A percentile compares a stretch with the other conserved stretches of the same genome.
Evolutionary conservation across 805 yeast species (phyloP).

Genomic region (Candida maris): DNA sequence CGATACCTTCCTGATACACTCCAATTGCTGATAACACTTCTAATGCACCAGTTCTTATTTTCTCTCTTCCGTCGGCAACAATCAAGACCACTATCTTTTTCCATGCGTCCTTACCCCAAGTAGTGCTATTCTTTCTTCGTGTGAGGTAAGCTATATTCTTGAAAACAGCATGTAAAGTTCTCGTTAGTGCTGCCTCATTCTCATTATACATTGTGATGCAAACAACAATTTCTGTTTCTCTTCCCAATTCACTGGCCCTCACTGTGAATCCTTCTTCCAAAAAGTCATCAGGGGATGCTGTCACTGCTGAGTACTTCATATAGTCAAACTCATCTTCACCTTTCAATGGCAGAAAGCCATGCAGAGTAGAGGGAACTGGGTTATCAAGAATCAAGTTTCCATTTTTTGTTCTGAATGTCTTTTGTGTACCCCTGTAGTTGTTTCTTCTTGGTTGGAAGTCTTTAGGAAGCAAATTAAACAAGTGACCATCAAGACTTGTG

Average conservation of each 20-base stretch:
- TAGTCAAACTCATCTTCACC: constrained; percentile 91
- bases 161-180: constrained; percentile 94
- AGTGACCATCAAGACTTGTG: constrained; percentile 28
- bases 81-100: constrained; percentile 90
- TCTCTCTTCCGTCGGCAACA: constrained; percentile 92
- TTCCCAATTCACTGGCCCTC: constrained; percentile 78
- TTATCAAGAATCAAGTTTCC: constrained; percentile 90
- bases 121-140: constrained; percentile 71
- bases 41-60: constrained; percentile 77
- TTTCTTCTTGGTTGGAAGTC: constrained; percentile 37
- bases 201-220: constrained; percentile 98
- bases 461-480: constrained; percentile 29
- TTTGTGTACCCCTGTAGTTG: constrained; percentile 35
- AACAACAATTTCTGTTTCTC: constrained; percentile 88
- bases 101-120: constrained; percentile 98
- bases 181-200: constrained; percentile 81
- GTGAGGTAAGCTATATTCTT: constrained; percentile 86
- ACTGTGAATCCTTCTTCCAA: constrained; percentile 76
- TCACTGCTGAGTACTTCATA: constrained; percentile 97
- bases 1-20: constrained; percentile 95
- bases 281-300: constrained; percentile 87
- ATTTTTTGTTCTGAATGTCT: constrained; percentile 69
- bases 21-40: constrained; percentile 93
- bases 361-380: constrained; percentile 87
- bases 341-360: constrained; percentile 78